Base-by-base conservation (phyloP, 1,139 yeast species). In the Candida pseudoviswanathii region DNA sequence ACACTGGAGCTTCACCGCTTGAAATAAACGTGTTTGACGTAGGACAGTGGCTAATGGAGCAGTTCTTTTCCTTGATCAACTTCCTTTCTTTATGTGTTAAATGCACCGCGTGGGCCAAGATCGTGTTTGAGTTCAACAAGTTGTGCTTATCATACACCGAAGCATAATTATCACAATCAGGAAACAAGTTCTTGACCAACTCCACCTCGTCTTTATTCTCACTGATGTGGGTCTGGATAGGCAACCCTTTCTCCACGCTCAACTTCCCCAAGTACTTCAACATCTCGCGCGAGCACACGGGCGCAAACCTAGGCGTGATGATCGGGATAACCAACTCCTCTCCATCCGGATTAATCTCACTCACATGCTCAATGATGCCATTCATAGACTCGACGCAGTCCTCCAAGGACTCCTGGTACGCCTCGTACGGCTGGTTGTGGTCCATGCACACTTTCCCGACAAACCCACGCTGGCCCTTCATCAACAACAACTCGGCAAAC, bases 371-470 rank as follows among this genome's bases (percentile, higher is more conserved):
- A 6, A 87, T 77, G 3, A 91, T 81, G 10, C 75, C 70, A 22
- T 75, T 60, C 58, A 87, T 85, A 5, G 86, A 80, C n/a, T 67
- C 58, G 46, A 84, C 67, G 47, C 91, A 81, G 49, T 83, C 82
- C 5, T 78, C 80, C n/a, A 75, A 67, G 1, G 80, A 72, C 61
- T 91, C 96, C 46, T 68, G 82, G 63, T 82, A 87, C 29, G 79
- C 85, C 0, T 95, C 95, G 32, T 88, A 83, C 57, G 84, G 77
- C 26, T 80, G 66, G 58, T 76, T 76, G 54, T 71, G 71, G 53
- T 76, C 74, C 98, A 94, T 92, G 65, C 98, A 94, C n/a, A 90
- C 96, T 56, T 95, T 85, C 3, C 99, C 99, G 30, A 94, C 85
- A 54, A 89, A 80, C 0, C 97, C 97, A 53, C 97, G 75, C 67